Percentiles rank a stretch among this genome's conserved stretches.
These are phyloP conservation scores for Phytophthora foliorum DNA, from an alignment of 352 stramenopile genomes.

Conservation along the genomic window DNA sequence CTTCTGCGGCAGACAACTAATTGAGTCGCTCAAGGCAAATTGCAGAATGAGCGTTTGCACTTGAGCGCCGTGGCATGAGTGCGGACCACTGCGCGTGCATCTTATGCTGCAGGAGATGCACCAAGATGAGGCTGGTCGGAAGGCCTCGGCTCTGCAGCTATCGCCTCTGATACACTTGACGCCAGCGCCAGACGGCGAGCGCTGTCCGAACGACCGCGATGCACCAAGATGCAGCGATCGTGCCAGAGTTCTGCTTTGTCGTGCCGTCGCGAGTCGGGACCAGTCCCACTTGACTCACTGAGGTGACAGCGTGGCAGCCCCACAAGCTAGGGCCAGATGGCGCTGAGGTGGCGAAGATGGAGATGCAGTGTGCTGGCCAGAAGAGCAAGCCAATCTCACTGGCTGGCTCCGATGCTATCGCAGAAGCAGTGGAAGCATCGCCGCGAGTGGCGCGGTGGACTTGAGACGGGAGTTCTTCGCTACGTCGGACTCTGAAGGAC, in stretches of 20 bases:
- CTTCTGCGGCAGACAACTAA: background rate
- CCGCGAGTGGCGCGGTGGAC: background rate
- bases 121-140: slow-evolving; percentile 19
- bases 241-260: slow-evolving; percentile 38
- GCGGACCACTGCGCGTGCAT: background rate
- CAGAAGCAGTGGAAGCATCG: background rate
- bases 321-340: slow-evolving; percentile 25
- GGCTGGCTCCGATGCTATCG: slow-evolving; percentile 18
- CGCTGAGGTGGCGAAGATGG: slow-evolving; percentile 30
- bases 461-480: slow-evolving; percentile 17
- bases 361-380: slow-evolving; percentile 6
- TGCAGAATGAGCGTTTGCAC: slow-evolving; percentile 36
- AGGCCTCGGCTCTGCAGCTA: slow-evolving; percentile 28
- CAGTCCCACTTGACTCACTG: slow-evolving; percentile 34
- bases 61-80: no score
- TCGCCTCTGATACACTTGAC: slow-evolving; percentile 17
- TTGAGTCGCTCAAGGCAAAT: slow-evolving; percentile 28
- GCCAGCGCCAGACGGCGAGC: slow-evolving; percentile 13
- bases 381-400: slow-evolving; percentile 4
- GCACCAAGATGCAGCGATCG: slow-evolving; percentile 21
- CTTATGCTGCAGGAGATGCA: slow-evolving; percentile 12
- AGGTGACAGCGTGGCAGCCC: slow-evolving; percentile 20
- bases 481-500: slow-evolving; percentile 6
- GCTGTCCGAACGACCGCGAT: slow-evolving; percentile 16
- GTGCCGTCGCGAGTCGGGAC: slow-evolving; percentile 18